Evolutionary conservation across 2,329 filamentous ascomycete genomes (phyloP), one percentile per base, ranked within the genome.

Genomic region (Rhytidhysteron rufulum): DNA sequence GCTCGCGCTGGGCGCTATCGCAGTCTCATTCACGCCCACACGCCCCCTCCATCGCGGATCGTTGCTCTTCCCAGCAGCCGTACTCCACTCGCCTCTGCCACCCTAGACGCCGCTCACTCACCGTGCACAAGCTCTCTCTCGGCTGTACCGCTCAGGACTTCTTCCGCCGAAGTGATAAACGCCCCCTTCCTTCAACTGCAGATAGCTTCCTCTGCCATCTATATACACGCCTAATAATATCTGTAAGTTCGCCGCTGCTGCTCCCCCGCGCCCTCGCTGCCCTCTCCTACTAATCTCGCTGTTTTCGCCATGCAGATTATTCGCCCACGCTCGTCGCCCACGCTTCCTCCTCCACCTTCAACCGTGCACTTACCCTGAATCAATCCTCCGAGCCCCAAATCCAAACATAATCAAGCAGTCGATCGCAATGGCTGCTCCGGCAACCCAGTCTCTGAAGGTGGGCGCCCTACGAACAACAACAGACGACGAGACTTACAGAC

Each of bases 391-490:
- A 42, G 44, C 53, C 52, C 45, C 44, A 53, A 50, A 31, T 24
- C 21, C 27, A 42, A 30, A 25, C 42, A 41, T 47, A 15, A 47
- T 31, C 39, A 34, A 44, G 44, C 50, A 45, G 38, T 47, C 15
- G 43, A 25, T 24, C 46, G 45, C 49, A 41, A 85, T 80, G 76
- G 91, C 91, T 78, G 82, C 85, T 68, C 85, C 84, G 47, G 86
- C 86, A 61, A 91, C 90, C 62, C 88, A 94, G 74, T 94, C 88
- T 57, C 74, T 95, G 65, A 95, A 95, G 87, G 88, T 93, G 74
- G 50, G 46, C 7, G 25, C 24, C 22, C 24, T 39, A 10, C 31
- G 13, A 19, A 16, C 18, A 7, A 15, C 36, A 40, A 30, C 10
- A n/a, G 31, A 16, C 32, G 20, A n/a, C 9, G 27, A 21, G 10